Evolutionary conservation across 1,139 yeast genomes (phyloP), one percentile per base, ranked within the genome.

Genomic region (Kluyveromyces marxianus): DNA sequence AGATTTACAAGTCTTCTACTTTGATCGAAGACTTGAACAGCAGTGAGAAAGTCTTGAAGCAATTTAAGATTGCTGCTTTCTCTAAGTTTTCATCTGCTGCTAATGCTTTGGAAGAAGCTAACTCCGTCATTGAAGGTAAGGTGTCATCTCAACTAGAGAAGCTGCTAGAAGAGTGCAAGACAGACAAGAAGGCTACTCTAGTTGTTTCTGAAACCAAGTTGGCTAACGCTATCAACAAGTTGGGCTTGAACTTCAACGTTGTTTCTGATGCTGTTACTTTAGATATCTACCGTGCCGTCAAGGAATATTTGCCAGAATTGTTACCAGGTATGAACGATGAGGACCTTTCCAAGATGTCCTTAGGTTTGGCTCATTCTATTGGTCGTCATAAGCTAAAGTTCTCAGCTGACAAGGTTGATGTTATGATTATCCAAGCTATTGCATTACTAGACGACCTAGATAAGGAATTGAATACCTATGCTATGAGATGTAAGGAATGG

Each of bases 401-500:
- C 66, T 84, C 95, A 50, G 96, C 97, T 54, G 97, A 92, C 69
- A 92, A 92, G 74, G 97, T 89, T 50, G 98, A 92, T 71, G 92
- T 95, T 59, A 90, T 90, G 96, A 89, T 92, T 67, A 95, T 92
- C 54, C 98, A 94, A 75, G 98, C 98, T 49, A 92, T 92, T 71
- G 96, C 98, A 33, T 75, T 94, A 56, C 77, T 92, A 64, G 99
- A 92, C 64, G 96, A 94, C 67, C 79, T 92, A 63, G 98, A 92
- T 73, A 92, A 92, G 73, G 98, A 94, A 68, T 78, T 92, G 62
- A 92, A 92, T 75, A 94, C 97, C 44, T 92, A 87, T 63, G 92
- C 97, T 57, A 92, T 92, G 99, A 83, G 99, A 74, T 79, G 81
- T 67, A 90, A 90, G 74, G 99, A 92, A 74, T 92, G 99, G 99